Base-by-base conservation (phyloP, 257 asterid species). In the Apocynum venetum region DNA sequence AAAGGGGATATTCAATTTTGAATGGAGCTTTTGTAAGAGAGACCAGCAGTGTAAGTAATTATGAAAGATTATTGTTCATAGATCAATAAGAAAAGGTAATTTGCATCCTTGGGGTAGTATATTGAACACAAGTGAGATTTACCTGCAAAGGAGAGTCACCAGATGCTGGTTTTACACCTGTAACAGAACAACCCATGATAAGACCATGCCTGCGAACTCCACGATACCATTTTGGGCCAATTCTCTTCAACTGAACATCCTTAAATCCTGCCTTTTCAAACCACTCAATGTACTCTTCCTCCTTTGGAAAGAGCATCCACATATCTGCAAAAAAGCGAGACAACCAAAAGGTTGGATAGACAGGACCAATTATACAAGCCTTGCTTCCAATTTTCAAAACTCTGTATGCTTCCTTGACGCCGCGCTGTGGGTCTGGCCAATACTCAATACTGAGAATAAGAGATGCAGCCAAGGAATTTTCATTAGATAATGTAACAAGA, bases 391-490 rank as follows among this genome's bases (percentile, higher is more conserved):
- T 84, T 76, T 90, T 93, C 84, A 95, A 78, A 48, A 95, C 97
- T 73, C 99, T 89, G 85, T 95, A 95, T 5, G 99, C 99, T 89
- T 93, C 99, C 84, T 25, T 82, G 81, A 95, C 93, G 60, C 99
- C 99, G 48, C 98, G 97, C 76, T 93, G 99, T 49, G 99, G 99
- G 82, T 95, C 99, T 6, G 99, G 99, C 99, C 99, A 95, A 87
- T 95, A 95, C 85, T 95, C 98, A 64, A 93, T 95, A 78, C 99
- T 91, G 88, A 73, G 64, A 86, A 73, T 44, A 85, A 71, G 49
- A 80, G 8, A 73, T 41, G 48, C 76, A 77, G 40, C 25, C 48
- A 10, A 9, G 36, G 68, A 77, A 41, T 52, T 65, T 57, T 52
- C 68, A 25, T 31, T 56, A 14, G 49, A 1, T 41, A 11, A 70